These are phyloP conservation scores for Maudiozyma saulgeensis DNA, from an alignment of 805 yeast species.

Conservation along the genomic window DNA sequence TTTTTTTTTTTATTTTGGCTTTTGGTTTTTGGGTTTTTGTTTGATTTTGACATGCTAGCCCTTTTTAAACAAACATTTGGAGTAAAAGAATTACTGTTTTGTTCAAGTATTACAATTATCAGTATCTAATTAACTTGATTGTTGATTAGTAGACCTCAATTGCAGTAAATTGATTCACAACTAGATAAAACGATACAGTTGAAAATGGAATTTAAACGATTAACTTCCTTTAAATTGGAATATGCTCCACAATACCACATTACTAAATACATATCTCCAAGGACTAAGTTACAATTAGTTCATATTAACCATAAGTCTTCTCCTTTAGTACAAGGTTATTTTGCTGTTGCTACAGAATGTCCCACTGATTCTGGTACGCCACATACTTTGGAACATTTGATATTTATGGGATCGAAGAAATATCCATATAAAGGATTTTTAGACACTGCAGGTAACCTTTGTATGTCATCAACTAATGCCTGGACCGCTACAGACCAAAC, in stretches of 20 bases:
- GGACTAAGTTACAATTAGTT: constrained; percentile 78
- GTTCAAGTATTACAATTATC: too few relatives aligned
- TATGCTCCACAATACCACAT: constrained; percentile 58
- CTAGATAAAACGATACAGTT: not conserved
- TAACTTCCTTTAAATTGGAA: constrained; percentile 52
- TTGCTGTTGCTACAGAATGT: constrained; percentile 92
- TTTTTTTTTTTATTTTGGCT: too few relatives aligned
- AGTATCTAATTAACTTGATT: too few relatives aligned
- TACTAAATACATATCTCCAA: constrained; percentile 65
- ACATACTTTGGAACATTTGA: constrained; percentile 87
- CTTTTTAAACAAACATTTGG: too few relatives aligned
- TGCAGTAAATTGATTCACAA: not conserved
- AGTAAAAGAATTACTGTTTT: too few relatives aligned
- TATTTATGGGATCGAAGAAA: constrained; percentile 86
- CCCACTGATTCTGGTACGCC: constrained; percentile 84
- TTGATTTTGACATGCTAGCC: too few relatives aligned
- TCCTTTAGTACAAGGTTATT: constrained; percentile 86
- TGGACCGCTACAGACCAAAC: constrained; percentile 97
- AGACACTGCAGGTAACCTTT: constrained; percentile 76
- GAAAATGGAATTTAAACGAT: constrained; percentile 31
- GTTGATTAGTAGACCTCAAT: not conserved
- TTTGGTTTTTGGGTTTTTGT: too few relatives aligned
- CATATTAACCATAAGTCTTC: constrained; percentile 64
- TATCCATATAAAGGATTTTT: constrained; percentile 87
- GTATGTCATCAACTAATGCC: constrained; percentile 84